These are phyloP conservation scores for Magnolia kwangsiensis DNA, from an alignment of 164 flowering plant species.

Conservation along the genomic window DNA sequence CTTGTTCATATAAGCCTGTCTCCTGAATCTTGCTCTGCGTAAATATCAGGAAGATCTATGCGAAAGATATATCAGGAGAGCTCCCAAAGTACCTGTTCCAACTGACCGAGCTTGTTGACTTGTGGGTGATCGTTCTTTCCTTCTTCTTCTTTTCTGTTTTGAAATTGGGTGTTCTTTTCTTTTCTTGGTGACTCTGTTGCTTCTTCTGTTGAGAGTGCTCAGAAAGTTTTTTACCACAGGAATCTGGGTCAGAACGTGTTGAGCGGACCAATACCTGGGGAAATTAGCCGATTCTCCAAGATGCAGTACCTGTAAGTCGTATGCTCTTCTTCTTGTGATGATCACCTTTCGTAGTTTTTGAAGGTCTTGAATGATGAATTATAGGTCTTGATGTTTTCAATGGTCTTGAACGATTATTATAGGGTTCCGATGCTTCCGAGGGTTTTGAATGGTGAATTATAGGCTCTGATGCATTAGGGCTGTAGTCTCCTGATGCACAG, in stretches of 20 bases:
- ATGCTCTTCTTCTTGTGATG: background rate
- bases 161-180: background rate
- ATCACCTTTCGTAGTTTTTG: background rate
- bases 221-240: constrained; percentile 20
- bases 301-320: constrained; percentile 44
- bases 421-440: no score
- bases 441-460: no score
- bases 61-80: constrained; percentile 5
- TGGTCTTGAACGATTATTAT: no score
- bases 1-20: no score
- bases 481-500: no score
- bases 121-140: constrained; percentile 1
- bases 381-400: no score
- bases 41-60: constrained; percentile 6
- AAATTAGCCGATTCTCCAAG: constrained; percentile 36
- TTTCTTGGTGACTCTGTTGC: no score
- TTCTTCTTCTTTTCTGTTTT: background rate
- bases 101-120: constrained; percentile 16
- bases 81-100: constrained; percentile 8
- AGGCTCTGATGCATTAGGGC: no score
- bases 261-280: constrained; percentile 37
- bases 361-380: no score
- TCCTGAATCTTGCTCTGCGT: background rate
- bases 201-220: background rate
- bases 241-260: constrained; percentile 46